phyloP scores from a whole-genome alignment of 306 rosid species.

The Dryas drummondii region DNA sequence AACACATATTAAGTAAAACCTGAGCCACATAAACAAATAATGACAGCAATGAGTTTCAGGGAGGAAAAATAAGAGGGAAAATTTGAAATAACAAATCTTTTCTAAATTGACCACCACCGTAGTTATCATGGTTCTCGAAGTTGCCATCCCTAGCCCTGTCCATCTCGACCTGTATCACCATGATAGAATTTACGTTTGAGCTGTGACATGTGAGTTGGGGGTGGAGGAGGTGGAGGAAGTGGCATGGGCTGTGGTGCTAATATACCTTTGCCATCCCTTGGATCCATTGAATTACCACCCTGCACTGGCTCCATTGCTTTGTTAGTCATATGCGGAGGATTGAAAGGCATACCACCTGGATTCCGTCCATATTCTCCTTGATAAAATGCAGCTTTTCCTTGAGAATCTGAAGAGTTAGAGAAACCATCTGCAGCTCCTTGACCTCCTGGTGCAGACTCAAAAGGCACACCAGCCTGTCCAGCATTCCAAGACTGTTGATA shows the following conservation, averaged over 20 bases:
- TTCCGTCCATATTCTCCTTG: conserved; percentile 44
- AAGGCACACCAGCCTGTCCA: conserved; percentile 56
- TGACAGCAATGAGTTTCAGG: conserved; percentile 8
- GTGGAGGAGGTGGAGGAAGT: conserved; percentile 67
- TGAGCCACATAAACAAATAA: not conserved
- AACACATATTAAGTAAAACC: conserved; percentile 5
- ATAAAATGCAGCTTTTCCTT: conserved; percentile 41
- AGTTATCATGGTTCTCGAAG: conserved; percentile 58
- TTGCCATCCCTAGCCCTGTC: conserved; percentile 66
- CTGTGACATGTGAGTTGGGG: conserved; percentile 48
- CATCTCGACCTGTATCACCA: conserved; percentile 63
- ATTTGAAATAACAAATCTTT: not conserved
- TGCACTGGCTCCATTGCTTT: conserved; percentile 44
- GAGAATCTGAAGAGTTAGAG: conserved; percentile 38
- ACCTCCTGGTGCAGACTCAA: conserved; percentile 43
- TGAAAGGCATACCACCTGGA: conserved; percentile 30
- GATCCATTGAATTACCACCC: conserved; percentile 57
- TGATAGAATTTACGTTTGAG: conserved; percentile 55
- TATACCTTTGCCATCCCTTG: conserved; percentile 73
- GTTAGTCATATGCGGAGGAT: conserved; percentile 31
- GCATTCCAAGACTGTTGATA: conserved; percentile 79
- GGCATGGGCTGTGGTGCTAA: conserved; percentile 59
- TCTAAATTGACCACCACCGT: conserved; percentile 52
- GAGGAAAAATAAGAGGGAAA: not conserved
- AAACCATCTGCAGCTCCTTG: conserved; percentile 40